Evolutionary conservation across 176 grass and related monocot species (phyloP).

Genomic region (Typha latifolia): DNA sequence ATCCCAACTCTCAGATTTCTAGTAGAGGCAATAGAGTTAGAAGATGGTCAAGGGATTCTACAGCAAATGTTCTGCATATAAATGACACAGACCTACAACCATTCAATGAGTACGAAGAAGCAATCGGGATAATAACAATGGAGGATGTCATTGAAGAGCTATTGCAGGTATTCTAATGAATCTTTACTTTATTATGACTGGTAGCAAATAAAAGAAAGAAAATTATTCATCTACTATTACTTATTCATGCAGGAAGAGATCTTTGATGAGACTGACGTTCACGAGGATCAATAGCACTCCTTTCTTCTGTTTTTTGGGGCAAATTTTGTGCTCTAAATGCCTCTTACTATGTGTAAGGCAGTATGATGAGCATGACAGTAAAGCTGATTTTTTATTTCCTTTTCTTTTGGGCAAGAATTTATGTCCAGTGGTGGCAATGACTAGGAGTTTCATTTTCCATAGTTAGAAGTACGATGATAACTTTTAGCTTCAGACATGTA

Average conservation of each 20-base stretch:
- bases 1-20: slow-evolving; percentile 33
- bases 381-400: too few species aligned
- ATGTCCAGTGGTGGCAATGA: too few species aligned
- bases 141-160: slow-evolving; percentile 97
- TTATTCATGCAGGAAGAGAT: neutral
- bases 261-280: neutral
- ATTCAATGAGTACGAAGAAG: slow-evolving; percentile 68
- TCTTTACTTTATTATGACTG: too few species aligned
- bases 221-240: neutral
- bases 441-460: too few species aligned
- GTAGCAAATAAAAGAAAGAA: too few species aligned
- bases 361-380: too few species aligned
- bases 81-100: slow-evolving; percentile 38
- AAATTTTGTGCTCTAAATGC: too few species aligned
- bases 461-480: too few species aligned
- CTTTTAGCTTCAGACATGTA: too few species aligned
- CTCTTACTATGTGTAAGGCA: too few species aligned
- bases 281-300: neutral
- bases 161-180: slow-evolving; percentile 42
- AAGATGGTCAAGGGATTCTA: slow-evolving; percentile 54
- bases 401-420: too few species aligned
- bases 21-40: slow-evolving; percentile 30
- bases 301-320: too few species aligned
- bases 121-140: slow-evolving; percentile 87
- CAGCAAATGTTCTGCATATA: slow-evolving; percentile 51